Percentiles rank a stretch among this genome's conserved stretches.
phyloP scores from a whole-genome alignment of 352 stramenopile species.

The Globisporangium alternatum region DNA sequence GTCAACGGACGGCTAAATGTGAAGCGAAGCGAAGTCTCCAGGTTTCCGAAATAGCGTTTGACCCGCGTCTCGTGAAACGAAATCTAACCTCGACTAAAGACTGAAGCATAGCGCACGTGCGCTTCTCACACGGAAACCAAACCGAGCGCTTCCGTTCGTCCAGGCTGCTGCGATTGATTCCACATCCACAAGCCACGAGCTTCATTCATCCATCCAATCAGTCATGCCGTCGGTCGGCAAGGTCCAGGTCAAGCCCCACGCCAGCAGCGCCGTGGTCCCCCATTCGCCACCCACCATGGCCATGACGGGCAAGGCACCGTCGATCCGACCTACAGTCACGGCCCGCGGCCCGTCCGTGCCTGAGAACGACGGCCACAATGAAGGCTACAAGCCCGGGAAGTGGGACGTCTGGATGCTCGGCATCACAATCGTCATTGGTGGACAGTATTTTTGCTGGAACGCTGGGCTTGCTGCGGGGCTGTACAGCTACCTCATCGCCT shows the following conservation, averaged over 20 bases:
- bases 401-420: constrained; percentile 8
- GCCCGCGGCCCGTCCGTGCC: neutral
- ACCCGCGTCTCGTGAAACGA: too few relatives aligned
- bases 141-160: too few relatives aligned
- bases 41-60: too few relatives aligned
- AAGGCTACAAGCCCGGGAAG: neutral
- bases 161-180: neutral
- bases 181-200: neutral
- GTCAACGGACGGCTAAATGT: too few relatives aligned
- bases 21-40: too few relatives aligned
- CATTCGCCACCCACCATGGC: neutral
- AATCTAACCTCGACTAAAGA: too few relatives aligned
- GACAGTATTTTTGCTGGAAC: constrained; percentile 37
- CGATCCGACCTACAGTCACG: neutral
- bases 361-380: neutral
- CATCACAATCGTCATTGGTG: constrained; percentile 17
- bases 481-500: constrained; percentile 22
- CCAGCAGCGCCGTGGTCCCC: neutral
- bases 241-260: neutral
- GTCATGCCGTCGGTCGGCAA: neutral
- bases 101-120: too few relatives aligned
- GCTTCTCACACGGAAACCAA: too few relatives aligned
- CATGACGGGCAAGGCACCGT: neutral
- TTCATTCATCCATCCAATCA: neutral
- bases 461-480: constrained; percentile 19